phyloP scores from a whole-genome alignment of 495 filamentous ascomycete genomes.

The Aspergillus bridgeri region DNA sequence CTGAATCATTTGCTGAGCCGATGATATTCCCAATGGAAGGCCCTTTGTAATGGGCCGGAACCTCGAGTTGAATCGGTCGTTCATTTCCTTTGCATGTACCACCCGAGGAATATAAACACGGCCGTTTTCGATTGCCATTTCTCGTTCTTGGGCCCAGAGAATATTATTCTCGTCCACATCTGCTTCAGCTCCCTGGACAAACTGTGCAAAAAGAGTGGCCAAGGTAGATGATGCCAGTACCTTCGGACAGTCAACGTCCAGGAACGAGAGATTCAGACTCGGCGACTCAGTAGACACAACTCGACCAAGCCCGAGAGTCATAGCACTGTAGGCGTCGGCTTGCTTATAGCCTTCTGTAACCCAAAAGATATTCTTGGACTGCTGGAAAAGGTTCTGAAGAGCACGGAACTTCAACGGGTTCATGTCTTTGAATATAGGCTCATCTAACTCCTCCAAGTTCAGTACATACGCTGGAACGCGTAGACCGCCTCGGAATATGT shows the following conservation, averaged over 20 bases:
- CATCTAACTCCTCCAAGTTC: conserved; percentile 40
- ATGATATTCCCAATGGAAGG: background rate
- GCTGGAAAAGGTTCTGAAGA: conserved; percentile 25
- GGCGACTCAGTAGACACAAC: conserved; percentile 17
- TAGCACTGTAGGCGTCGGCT: conserved; percentile 27
- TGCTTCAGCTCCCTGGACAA: background rate
- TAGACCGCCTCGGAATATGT: background rate
- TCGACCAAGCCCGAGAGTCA: conserved; percentile 36
- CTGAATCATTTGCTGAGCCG: background rate
- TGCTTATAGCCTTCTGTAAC: conserved; percentile 21
- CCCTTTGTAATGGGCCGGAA: background rate
- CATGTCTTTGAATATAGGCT: conserved; percentile 41
- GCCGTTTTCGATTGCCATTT: background rate
- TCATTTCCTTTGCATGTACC: background rate
- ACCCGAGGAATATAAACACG: background rate
- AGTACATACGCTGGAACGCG: conserved; percentile 21
- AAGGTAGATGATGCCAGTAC: background rate
- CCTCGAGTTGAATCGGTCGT: background rate
- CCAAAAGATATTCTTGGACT: conserved; percentile 34
- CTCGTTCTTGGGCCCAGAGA: background rate
- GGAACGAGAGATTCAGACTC: conserved; percentile 21
- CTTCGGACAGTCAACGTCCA: conserved; percentile 23
- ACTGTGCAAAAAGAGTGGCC: background rate
- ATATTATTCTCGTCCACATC: background rate
- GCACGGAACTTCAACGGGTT: conserved; percentile 11